Evolutionary conservation across 352 stramenopile genomes (phyloP).

Genomic region (Aphanomyces cochlioides): DNA sequence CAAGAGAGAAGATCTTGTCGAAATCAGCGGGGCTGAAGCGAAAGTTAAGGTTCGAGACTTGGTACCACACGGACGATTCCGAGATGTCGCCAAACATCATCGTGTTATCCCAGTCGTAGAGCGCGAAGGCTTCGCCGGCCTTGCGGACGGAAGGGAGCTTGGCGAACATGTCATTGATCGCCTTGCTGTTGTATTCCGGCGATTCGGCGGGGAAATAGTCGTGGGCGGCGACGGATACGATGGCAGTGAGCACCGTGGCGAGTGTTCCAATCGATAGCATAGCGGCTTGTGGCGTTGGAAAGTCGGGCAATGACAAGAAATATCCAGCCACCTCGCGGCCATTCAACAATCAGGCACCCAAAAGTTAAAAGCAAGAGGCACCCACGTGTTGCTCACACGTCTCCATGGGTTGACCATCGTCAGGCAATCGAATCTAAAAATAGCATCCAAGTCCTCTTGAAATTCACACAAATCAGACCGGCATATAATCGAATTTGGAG

Average conservation of each 20-base stretch:
- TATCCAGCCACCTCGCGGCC: too few relatives aligned
- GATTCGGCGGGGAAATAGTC: constrained; percentile 42
- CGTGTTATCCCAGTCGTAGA: constrained; percentile 68
- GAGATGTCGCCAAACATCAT: constrained; percentile 65
- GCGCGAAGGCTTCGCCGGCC: constrained; percentile 44
- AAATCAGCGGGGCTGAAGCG: constrained; percentile 46
- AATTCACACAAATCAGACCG: too few relatives aligned
- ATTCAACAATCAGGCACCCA: too few relatives aligned
- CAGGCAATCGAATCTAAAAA: too few relatives aligned
- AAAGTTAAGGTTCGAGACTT: constrained; percentile 55
- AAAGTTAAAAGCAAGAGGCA: too few relatives aligned
- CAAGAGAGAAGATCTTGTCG: constrained; percentile 44
- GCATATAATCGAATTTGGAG: too few relatives aligned
- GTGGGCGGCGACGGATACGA: not conserved
- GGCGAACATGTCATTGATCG: constrained; percentile 40
- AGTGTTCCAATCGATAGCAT: too few relatives aligned
- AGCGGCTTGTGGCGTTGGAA: too few relatives aligned
- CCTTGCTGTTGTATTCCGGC: constrained; percentile 57
- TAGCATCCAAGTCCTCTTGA: too few relatives aligned
- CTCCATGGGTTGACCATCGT: too few relatives aligned
- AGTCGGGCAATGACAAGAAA: too few relatives aligned
- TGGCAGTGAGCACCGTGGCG: not conserved
- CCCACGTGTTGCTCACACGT: too few relatives aligned
- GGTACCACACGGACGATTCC: constrained; percentile 59
- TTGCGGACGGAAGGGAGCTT: constrained; percentile 38